Evolutionary conservation across 306 rosid species (phyloP).

Genomic region (Begonia masoniana): DNA sequence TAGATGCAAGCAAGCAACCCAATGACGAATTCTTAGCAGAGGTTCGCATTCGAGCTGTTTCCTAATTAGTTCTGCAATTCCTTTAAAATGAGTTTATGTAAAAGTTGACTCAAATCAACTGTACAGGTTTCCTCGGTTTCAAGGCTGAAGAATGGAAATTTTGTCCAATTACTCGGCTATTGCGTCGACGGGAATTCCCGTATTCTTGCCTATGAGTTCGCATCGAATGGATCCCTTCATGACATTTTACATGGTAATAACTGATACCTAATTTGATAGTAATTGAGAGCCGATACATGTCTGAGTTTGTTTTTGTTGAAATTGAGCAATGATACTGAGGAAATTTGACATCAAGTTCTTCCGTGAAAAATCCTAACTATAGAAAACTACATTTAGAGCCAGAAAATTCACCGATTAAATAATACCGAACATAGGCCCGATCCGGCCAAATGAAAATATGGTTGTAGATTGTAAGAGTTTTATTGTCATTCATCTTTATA

Average conservation of each 20-base stretch:
- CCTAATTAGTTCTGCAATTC: too few relatives aligned
- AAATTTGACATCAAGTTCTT: too few relatives aligned
- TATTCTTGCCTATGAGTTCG: constrained; percentile 71
- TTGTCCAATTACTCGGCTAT: constrained; percentile 72
- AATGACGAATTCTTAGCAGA: constrained; percentile 80
- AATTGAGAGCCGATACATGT: background rate
- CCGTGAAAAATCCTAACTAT: too few relatives aligned
- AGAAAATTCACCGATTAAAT: too few relatives aligned
- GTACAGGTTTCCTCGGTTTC: constrained; percentile 85
- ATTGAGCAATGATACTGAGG: too few relatives aligned
- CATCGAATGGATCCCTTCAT: constrained; percentile 89
- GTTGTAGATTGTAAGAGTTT: too few relatives aligned
- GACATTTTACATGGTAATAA: constrained; percentile 78
- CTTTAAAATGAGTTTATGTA: too few relatives aligned
- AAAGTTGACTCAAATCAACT: background rate
- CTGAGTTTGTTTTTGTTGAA: background rate
- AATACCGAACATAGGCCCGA: too few relatives aligned
- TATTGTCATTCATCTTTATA: background rate
- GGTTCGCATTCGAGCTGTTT: constrained; percentile 20
- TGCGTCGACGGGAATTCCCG: constrained; percentile 78
- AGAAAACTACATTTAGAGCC: too few relatives aligned
- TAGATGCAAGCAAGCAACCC: constrained; percentile 82
- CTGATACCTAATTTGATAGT: background rate
- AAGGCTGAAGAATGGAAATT: constrained; percentile 66
- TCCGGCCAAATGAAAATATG: too few relatives aligned